These are phyloP conservation scores for Plectosphaerella cucumerina DNA, from an alignment of 2,329 filamentous ascomycete species.

Conservation along the genomic window DNA sequence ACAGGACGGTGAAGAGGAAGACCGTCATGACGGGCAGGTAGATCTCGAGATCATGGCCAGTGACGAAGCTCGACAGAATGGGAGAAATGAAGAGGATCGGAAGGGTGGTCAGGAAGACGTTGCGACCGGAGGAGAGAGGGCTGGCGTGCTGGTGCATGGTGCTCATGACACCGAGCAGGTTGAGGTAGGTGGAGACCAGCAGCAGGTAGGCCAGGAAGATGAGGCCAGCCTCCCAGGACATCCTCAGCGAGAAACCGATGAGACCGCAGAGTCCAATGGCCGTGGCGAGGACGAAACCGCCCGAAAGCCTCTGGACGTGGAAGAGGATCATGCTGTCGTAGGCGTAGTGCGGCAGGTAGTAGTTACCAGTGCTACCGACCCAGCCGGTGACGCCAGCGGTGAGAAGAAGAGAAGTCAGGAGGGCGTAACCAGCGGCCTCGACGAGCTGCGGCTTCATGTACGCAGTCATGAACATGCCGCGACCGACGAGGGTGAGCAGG, in stretches of 20 bases:
- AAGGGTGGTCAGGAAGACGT: conserved; percentile 49
- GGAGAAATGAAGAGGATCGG: conserved; percentile 54
- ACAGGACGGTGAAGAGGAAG: conserved; percentile 46
- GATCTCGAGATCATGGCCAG: conserved; percentile 48
- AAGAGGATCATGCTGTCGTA: conserved; percentile 38
- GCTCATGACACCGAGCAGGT: conserved; percentile 49
- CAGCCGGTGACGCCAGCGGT: conserved; percentile 59
- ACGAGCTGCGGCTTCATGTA: conserved; percentile 49
- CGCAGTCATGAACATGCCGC: conserved; percentile 57
- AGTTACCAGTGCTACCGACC: conserved; percentile 59
- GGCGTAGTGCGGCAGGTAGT: conserved; percentile 45
- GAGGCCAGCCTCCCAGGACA: conserved; percentile 38
- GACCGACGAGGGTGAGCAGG: conserved; percentile 52
- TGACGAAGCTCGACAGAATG: conserved; percentile 47
- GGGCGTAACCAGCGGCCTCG: conserved; percentile 48
- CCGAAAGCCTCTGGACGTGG: conserved; percentile 38
- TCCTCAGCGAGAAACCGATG: conserved; percentile 40
- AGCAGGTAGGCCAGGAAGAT: conserved; percentile 58
- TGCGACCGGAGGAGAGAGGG: conserved; percentile 53
- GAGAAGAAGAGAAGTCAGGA: conserved; percentile 55
- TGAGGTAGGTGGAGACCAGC: conserved; percentile 54
- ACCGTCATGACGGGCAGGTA: conserved; percentile 51
- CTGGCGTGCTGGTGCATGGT: conserved; percentile 50
- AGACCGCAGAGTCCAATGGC: conserved; percentile 41
- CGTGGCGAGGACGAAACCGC: conserved; percentile 37